Conservation (phyloP, 495 filamentous ascomycete genomes). For the Trypethelium eluteriae region DNA sequence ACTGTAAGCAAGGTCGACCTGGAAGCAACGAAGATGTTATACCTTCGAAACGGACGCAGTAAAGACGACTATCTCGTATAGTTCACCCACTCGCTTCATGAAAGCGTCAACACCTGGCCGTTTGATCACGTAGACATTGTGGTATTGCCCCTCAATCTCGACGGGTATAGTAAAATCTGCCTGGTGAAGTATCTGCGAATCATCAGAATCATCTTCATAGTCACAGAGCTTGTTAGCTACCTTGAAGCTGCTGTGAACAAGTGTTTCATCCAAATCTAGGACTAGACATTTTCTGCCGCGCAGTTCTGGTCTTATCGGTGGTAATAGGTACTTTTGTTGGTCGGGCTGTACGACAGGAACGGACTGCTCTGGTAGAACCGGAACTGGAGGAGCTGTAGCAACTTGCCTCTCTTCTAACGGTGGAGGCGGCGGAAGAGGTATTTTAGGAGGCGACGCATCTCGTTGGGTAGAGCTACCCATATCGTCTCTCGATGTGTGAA, state of each 20-base stretch:
- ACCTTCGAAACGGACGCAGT: conserved; percentile 98
- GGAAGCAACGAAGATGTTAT: conserved; percentile 19
- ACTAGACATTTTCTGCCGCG: conserved; percentile 89
- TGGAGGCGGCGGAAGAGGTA: conserved; percentile 26
- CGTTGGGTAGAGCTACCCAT: conserved; percentile 13
- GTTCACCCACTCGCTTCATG: conserved; percentile 95
- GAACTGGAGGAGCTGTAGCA: conserved; percentile 16
- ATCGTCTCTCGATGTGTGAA: conserved; percentile 24
- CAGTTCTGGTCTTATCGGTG: conserved; percentile 66
- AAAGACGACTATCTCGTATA: conserved; percentile 98
- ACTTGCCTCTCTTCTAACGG: conserved; percentile 31
- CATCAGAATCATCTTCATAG: too few species aligned
- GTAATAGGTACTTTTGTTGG: conserved; percentile 63
- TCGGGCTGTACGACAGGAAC: conserved; percentile 21
- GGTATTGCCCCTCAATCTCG: conserved; percentile 96
- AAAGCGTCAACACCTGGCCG: conserved; percentile 94
- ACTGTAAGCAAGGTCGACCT: conserved; percentile 8
- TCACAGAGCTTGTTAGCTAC: conserved; percentile 39
- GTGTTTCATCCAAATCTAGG: conserved; percentile 92
- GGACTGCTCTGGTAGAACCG: conserved; percentile 18
- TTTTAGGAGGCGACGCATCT: conserved; percentile 27
- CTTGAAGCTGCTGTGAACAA: conserved; percentile 99
- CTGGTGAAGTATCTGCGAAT: conserved; percentile 78
- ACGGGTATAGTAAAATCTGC: conserved; percentile 99
- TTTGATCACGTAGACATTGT: conserved; percentile 99